Evolutionary conservation across 371 early-diverging fungal species (phyloP), one percentile per base, ranked within the genome.

Genomic region (Dichotomocladium elegans): DNA sequence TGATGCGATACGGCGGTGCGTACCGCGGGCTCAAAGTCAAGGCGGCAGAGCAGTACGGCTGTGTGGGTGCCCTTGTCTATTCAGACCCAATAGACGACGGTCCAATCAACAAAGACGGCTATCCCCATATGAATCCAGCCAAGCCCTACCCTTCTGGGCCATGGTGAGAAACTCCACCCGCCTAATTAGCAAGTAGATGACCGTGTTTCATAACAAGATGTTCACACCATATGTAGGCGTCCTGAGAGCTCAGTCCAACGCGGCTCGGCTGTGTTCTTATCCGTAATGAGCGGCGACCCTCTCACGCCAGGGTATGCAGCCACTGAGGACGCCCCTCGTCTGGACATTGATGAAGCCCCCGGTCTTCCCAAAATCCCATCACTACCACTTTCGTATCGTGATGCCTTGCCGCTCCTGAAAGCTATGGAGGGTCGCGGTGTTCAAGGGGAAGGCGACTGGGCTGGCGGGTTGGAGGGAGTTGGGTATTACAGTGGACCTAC

Each of bases 131-230:
- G 12, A 82, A 84, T 25, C 67, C 69, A 9, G 58, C 65, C 4
- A 47, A 68, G 7, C 74, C 80, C 10, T 88, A 88, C 34, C 88
- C 88, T 1, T 70, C 77, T 5, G 87, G 85, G 0, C 86, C 85
- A 3, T 87, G 81, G 84, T 54, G 46, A 27, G 34, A 15, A 22
- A 4, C 26, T 25, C 9, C 17, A 5, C 1, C 17, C 5, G 4
- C 21, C 14, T n/a, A n/a, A n/a, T n/a, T n/a, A n/a, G n/a, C n/a
- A n/a, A n/a, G n/a, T n/a, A n/a, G n/a, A n/a, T n/a, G n/a, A n/a
- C n/a, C n/a, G n/a, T n/a, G n/a, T n/a, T n/a, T n/a, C n/a, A n/a
- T n/a, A n/a, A n/a, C n/a, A n/a, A n/a, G n/a, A n/a, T n/a, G n/a
- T n/a, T n/a, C 2, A 17, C 6, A 37, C 21, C 37, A 37, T 1